Conservation (phyloP, 768 basidiomycete species). For the Lactarius trivialis region DNA sequence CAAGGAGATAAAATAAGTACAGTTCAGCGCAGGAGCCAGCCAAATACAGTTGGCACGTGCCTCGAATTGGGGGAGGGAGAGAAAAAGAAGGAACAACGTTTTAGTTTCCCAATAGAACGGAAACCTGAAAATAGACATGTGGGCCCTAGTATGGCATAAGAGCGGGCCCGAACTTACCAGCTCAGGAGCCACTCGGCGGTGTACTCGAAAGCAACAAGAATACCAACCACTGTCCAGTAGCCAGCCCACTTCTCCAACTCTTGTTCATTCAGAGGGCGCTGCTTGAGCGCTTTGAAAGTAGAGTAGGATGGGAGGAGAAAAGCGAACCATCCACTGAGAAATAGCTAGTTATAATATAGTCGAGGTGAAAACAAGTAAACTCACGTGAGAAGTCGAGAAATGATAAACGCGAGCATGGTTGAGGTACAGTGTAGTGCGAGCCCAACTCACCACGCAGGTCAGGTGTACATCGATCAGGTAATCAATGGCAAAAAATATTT, state of each 20-base stretch:
- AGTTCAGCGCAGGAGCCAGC: not conserved
- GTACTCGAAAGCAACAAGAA: constrained; percentile 57
- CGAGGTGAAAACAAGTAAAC: not conserved
- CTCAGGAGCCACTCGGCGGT: constrained; percentile 55
- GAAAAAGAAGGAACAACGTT: constrained; percentile 59
- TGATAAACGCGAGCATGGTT: constrained; percentile 43
- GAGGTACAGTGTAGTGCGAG: not conserved
- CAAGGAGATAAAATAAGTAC: not conserved
- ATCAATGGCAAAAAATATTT: not conserved
- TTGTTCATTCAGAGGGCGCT: constrained; percentile 43
- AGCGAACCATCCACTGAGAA: constrained; percentile 60
- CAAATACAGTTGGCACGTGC: constrained; percentile 31
- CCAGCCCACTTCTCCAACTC: constrained; percentile 51
- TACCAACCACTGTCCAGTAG: constrained; percentile 61
- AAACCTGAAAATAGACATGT: constrained; percentile 39
- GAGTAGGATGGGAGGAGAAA: constrained; percentile 57
- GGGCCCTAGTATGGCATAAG: not conserved
- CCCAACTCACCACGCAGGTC: too few relatives aligned
- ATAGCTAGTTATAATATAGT: constrained; percentile 4
- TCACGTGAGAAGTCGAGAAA: constrained; percentile 47
- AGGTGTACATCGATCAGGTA: not conserved
- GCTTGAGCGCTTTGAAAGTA: constrained; percentile 61
- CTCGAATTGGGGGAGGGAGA: constrained; percentile 65
- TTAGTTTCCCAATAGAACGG: constrained; percentile 75
- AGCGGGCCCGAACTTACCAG: constrained; percentile 45